Conservation (phyloP, 345 rosid species). For the Aquilaria sinensis region DNA sequence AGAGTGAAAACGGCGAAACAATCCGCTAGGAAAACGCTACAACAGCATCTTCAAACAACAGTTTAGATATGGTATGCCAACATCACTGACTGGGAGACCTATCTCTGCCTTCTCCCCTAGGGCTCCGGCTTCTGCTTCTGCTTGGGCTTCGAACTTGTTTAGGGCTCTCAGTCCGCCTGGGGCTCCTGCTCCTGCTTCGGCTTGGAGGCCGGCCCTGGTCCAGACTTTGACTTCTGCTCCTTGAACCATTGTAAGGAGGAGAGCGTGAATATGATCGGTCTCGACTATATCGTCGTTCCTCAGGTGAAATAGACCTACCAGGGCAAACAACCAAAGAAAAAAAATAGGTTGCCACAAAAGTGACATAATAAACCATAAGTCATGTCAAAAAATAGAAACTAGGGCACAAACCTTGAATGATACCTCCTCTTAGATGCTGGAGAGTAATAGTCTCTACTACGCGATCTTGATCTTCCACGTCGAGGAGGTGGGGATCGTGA, state of each 20-base stretch:
- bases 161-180: slow-evolving; percentile 41
- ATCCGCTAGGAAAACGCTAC: neutral
- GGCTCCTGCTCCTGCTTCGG: slow-evolving; percentile 15
- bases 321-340: neutral
- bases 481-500: slow-evolving; percentile 81
- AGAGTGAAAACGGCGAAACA: too few species aligned
- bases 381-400: slow-evolving; percentile 4
- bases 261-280: slow-evolving; percentile 69
- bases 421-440: slow-evolving; percentile 52
- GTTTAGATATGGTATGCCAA: neutral
- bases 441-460: slow-evolving; percentile 53
- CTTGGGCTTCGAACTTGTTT: slow-evolving; percentile 37
- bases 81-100: slow-evolving; percentile 72
- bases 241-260: slow-evolving; percentile 46
- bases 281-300: slow-evolving; percentile 36
- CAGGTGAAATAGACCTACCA: slow-evolving; percentile 70
- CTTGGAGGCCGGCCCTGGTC: slow-evolving; percentile 33
- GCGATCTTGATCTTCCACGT: slow-evolving; percentile 59
- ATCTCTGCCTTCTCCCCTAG: slow-evolving; percentile 35
- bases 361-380: too few species aligned
- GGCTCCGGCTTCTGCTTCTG: slow-evolving; percentile 36
- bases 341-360: too few species aligned
- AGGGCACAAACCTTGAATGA: slow-evolving; percentile 44
- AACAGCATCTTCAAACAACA: neutral
- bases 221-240: slow-evolving; percentile 56